phyloP scores from a whole-genome alignment of 352 stramenopile genomes.

The Phytophthora pistaciae region DNA sequence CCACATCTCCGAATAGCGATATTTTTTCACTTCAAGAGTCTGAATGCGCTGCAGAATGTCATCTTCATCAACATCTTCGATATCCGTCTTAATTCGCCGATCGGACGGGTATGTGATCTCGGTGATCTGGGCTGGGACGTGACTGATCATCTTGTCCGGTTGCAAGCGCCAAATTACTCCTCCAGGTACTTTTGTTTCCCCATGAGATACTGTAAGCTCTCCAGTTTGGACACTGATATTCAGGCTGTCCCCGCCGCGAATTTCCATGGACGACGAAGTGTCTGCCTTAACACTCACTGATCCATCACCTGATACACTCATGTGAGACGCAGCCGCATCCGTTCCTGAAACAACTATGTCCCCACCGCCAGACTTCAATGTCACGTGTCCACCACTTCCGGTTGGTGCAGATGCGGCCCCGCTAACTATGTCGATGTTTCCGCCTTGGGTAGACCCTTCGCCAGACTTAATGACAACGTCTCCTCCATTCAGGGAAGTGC shows the following conservation, averaged over 20 bases:
- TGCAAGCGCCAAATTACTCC: slow-evolving; percentile 62
- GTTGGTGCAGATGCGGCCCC: slow-evolving; percentile 18
- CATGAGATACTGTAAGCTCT: slow-evolving; percentile 64
- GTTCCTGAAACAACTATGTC: slow-evolving; percentile 31
- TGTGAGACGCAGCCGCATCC: slow-evolving; percentile 27
- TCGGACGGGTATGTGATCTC: slow-evolving; percentile 94
- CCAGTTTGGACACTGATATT: slow-evolving; percentile 59
- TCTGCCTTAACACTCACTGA: slow-evolving; percentile 47
- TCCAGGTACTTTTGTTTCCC: slow-evolving; percentile 52
- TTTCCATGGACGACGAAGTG: slow-evolving; percentile 43
- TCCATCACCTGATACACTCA: slow-evolving; percentile 41
- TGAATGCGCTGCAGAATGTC: slow-evolving; percentile 91
- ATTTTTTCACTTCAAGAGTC: slow-evolving; percentile 90
- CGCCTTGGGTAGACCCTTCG: slow-evolving; percentile 21
- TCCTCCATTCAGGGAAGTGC: slow-evolving; percentile 23
- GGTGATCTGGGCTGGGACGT: slow-evolving; percentile 90
- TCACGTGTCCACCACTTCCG: slow-evolving; percentile 31
- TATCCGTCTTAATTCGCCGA: slow-evolving; percentile 93
- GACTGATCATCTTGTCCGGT: slow-evolving; percentile 65
- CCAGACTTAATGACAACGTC: slow-evolving; percentile 27
- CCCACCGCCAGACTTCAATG: slow-evolving; percentile 40
- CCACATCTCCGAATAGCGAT: slow-evolving; percentile 94
- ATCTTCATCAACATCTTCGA: slow-evolving; percentile 90
- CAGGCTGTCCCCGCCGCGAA: slow-evolving; percentile 55
- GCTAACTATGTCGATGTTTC: slow-evolving; percentile 35